phyloP scores from a whole-genome alignment of 2,329 filamentous ascomycete genomes.

The Coniella lustricola region DNA sequence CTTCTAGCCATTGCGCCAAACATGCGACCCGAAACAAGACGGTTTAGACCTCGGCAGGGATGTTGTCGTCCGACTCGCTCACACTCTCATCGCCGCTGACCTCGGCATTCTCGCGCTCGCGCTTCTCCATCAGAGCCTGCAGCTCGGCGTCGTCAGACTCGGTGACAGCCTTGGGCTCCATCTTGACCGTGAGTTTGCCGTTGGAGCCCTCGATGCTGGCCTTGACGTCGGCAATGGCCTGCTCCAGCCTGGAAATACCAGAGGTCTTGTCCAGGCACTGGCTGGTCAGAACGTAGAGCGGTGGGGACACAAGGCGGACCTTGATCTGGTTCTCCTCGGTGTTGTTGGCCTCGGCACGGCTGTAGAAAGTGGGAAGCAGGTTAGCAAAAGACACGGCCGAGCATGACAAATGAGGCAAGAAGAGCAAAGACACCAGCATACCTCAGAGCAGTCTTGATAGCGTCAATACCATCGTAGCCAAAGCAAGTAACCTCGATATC shows the following conservation, averaged over 20 bases:
- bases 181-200: constrained; percentile 83
- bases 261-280: constrained; percentile 89
- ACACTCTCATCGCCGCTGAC: constrained; percentile 96
- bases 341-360: constrained; percentile 82
- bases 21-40: constrained; percentile 7
- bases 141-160: constrained; percentile 97
- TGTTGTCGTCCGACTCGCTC: constrained; percentile 90
- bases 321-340: constrained; percentile 91
- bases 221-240: constrained; percentile 82
- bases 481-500: constrained; percentile 96
- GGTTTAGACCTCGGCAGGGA: constrained; percentile 28
- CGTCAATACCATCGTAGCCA: constrained; percentile 96
- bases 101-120: constrained; percentile 94
- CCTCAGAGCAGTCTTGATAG: constrained; percentile 87
- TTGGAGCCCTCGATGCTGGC: constrained; percentile 70
- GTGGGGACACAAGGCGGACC: constrained; percentile 96
- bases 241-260: constrained; percentile 78
- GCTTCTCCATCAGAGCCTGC: constrained; percentile 98
- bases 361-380: background rate
- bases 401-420: too few relatives aligned
- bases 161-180: constrained; percentile 98
- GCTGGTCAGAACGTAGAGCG: constrained; percentile 91
- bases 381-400: background rate
- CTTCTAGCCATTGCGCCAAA: constrained; percentile 12
- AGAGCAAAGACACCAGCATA: constrained; percentile 24